phyloP scores from a whole-genome alignment of 192 early-diverging fungal genomes.

The Coemansia sp. region DNA sequence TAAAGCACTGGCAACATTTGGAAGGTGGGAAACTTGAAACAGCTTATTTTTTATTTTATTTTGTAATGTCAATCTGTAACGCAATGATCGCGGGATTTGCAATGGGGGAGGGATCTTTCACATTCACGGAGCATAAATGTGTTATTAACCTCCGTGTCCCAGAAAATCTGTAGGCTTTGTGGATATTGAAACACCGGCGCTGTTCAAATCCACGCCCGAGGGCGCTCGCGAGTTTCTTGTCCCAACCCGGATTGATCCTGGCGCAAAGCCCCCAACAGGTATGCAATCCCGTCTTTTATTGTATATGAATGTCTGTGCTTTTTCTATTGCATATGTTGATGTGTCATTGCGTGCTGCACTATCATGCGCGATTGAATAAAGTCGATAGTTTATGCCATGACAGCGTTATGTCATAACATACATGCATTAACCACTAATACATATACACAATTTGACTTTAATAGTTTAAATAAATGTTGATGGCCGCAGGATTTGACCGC shows the following conservation, averaged over 20 bases:
- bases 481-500: slow-evolving; percentile 84
- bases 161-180: slow-evolving; percentile 60
- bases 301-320: too few species aligned
- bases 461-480: slow-evolving; percentile 90
- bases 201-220: slow-evolving; percentile 92
- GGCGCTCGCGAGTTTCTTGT: slow-evolving; percentile 94
- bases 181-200: slow-evolving; percentile 89
- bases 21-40: not conserved
- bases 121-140: slow-evolving; percentile 8
- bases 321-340: too few species aligned
- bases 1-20: not conserved
- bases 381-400: too few species aligned
- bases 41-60: too few species aligned
- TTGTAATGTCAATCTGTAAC: slow-evolving; percentile 3
- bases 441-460: not conserved
- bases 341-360: too few species aligned
- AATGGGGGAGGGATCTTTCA: slow-evolving; percentile 5
- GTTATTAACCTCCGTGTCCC: slow-evolving; percentile 10
- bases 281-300: slow-evolving; percentile 4
- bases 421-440: not conserved
- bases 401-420: too few species aligned
- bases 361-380: too few species aligned
- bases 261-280: slow-evolving; percentile 87
- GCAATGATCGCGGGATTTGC: not conserved
- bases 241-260: slow-evolving; percentile 69